Conservation (phyloP, 345 rosid genomes). For the Lagerstroemia speciosa region DNA sequence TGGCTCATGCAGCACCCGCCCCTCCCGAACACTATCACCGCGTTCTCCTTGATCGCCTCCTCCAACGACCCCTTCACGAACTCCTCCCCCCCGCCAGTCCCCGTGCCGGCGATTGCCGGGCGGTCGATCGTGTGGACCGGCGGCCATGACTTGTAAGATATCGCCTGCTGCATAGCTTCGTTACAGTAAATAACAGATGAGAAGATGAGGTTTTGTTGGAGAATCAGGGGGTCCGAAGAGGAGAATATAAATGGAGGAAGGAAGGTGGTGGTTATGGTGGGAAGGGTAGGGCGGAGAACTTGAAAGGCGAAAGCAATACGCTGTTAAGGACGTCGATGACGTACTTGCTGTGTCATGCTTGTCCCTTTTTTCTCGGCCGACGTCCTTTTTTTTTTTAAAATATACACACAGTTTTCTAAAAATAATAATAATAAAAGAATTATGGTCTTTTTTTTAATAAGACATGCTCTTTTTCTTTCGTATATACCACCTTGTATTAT, state of each 20-base stretch:
- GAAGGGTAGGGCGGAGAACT: no score
- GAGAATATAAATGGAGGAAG: neutral
- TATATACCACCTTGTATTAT: no score
- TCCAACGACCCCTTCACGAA: neutral
- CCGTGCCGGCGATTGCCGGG: neutral
- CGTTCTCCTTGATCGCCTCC: conserved; percentile 52
- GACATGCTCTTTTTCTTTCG: no score
- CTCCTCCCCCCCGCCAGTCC: neutral
- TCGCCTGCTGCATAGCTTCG: conserved; percentile 29
- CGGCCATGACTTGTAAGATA: conserved; percentile 32
- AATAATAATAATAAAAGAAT: no score
- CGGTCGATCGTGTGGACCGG: conserved; percentile 8
- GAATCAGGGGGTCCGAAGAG: neutral
- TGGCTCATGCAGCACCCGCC: conserved; percentile 91
- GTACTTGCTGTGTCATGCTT: conserved; percentile 6
- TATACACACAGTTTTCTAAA: no score
- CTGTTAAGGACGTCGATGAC: conserved; percentile 15
- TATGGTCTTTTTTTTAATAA: no score
- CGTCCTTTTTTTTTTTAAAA: no score
- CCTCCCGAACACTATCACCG: conserved; percentile 64
- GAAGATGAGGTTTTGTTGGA: neutral
- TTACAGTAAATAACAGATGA: neutral
- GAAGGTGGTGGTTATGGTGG: neutral
- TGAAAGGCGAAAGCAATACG: conserved; percentile 26
- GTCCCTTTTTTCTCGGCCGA: conserved; percentile 11